Conservation (phyloP, 2,329 filamentous ascomycete species). For the Xylariaceae sp. region DNA sequence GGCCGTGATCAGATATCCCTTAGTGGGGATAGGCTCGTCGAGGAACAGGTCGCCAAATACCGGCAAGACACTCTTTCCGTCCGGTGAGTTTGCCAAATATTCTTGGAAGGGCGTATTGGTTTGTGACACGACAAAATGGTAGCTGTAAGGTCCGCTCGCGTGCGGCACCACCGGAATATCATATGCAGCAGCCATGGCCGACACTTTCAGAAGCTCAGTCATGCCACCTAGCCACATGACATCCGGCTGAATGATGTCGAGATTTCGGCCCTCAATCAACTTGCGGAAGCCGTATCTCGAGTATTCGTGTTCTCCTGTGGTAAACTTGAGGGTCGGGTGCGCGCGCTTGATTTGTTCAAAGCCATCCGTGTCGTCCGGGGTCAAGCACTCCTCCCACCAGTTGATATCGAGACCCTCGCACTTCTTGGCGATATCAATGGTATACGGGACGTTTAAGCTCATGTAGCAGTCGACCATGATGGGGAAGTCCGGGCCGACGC, state of each 20-base stretch:
- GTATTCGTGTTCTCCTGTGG: conserved; percentile 94
- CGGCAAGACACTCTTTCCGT: conserved; percentile 85
- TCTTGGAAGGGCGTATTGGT: conserved; percentile 94
- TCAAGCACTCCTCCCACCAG: conserved; percentile 96
- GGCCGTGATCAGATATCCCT: conserved; percentile 78
- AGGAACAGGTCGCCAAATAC: conserved; percentile 91
- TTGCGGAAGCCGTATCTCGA: conserved; percentile 94
- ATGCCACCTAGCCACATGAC: conserved; percentile 97
- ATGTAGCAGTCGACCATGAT: conserved; percentile 98
- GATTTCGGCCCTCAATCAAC: conserved; percentile 85
- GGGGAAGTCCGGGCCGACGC: conserved; percentile 86
- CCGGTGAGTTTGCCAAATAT: conserved; percentile 89
- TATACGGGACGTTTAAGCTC: conserved; percentile 91
- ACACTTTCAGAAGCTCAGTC: conserved; percentile 88
- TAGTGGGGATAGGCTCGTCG: conserved; percentile 85
- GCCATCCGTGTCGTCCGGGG: conserved; percentile 89
- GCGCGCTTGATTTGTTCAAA: conserved; percentile 89
- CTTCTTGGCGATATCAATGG: conserved; percentile 84
- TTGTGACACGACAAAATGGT: conserved; percentile 94
- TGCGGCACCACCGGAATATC: conserved; percentile 96
- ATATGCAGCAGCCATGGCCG: conserved; percentile 87
- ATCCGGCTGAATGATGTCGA: conserved; percentile 93
- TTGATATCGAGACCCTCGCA: conserved; percentile 85
- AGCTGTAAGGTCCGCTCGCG: conserved; percentile 90
- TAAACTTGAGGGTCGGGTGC: conserved; percentile 89